A percentile compares a stretch with the other conserved stretches of the same genome.
phyloP scores from a whole-genome alignment of 2,329 filamentous ascomycete genomes.

The Pseudogymnoascus sp. region DNA sequence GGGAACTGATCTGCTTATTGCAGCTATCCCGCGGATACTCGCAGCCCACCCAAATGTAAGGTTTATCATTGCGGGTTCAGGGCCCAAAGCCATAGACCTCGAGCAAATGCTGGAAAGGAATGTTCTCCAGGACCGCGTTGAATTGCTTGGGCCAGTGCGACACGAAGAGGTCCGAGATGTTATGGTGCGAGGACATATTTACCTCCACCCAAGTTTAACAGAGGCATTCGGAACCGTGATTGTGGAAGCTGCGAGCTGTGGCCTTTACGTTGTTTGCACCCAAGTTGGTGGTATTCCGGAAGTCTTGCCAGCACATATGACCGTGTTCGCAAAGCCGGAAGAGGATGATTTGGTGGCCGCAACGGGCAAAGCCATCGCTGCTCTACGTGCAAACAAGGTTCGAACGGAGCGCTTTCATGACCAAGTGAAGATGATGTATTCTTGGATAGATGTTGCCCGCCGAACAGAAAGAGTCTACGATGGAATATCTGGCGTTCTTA shows the following conservation, averaged over 20 bases:
- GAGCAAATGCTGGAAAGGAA: constrained; percentile 98
- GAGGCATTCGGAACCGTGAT: constrained; percentile 98
- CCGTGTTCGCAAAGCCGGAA: constrained; percentile 91
- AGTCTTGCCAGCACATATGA: constrained; percentile 94
- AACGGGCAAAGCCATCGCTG: constrained; percentile 81
- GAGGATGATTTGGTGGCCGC: constrained; percentile 90
- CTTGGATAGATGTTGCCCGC: constrained; percentile 90
- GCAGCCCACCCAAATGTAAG: constrained; percentile 85
- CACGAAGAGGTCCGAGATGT: constrained; percentile 97
- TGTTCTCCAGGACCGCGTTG: constrained; percentile 86
- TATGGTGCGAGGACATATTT: constrained; percentile 95
- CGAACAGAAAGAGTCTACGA: constrained; percentile 94
- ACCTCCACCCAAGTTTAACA: constrained; percentile 88
- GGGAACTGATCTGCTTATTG: constrained; percentile 93
- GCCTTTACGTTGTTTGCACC: constrained; percentile 92
- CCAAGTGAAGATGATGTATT: constrained; percentile 97
- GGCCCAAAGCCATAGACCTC: constrained; percentile 92
- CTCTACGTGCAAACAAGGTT: constrained; percentile 77
- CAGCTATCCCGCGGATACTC: constrained; percentile 87
- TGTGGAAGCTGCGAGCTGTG: constrained; percentile 92
- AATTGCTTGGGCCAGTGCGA: constrained; percentile 83
- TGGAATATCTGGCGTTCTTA: constrained; percentile 80
- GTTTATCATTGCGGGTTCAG: constrained; percentile 93
- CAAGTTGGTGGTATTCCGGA: constrained; percentile 96
- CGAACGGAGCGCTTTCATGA: constrained; percentile 93